Base-by-base conservation (phyloP, 2,329 filamentous ascomycete genomes). In the Teratosphaeria epicoccoides region DNA sequence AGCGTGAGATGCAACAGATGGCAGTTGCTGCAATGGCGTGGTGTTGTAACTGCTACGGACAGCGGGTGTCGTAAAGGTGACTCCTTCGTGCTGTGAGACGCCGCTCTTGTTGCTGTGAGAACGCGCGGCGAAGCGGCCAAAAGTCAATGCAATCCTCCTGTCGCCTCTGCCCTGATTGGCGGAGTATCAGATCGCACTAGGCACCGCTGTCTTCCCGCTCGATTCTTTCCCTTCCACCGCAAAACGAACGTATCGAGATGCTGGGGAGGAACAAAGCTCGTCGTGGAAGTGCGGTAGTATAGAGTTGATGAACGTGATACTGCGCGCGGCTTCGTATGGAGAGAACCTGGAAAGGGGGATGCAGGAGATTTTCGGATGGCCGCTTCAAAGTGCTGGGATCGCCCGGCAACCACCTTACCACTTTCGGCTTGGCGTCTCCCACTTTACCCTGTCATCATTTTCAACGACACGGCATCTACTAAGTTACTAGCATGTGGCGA, bases 21-120 rank as follows among this genome's bases (percentile, higher is more conserved):
- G 47, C 43, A 26, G 47, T 40, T 17, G 33, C 33, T n/a, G 33
- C n/a, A 17, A 17, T 17, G 33, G 33, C 33, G 33, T 20, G 6
- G 28, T 17, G 23, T 25, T 37, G 44, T 47, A 43, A 51, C 29
- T 26, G 53, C 43, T 37, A 48, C 25, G 44, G 9, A 48, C 20
- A 25, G 44, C 24, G 50, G 49, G 50, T 51, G 57, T 49, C 47
- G 55, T 49, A 51, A 57, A 49, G 51, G 52, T 51, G 54, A 54
- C 11, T 50, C 43, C 46, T 37, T 10, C 26, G n/a, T 37, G 28
- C 23, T 37, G 47, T 49, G 46, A 33, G 49, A 37, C 26, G 47
- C 53, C 45, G 28, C 51, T 20, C 7, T 51, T 61, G 61, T 65
- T 63, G 62, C 61, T 62, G 61, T 56, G 62, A 56, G 59, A 64